Percentiles rank a stretch among this genome's conserved stretches.
Conservation (phyloP, 345 rosid genomes). For the Brassica cretica region DNA sequence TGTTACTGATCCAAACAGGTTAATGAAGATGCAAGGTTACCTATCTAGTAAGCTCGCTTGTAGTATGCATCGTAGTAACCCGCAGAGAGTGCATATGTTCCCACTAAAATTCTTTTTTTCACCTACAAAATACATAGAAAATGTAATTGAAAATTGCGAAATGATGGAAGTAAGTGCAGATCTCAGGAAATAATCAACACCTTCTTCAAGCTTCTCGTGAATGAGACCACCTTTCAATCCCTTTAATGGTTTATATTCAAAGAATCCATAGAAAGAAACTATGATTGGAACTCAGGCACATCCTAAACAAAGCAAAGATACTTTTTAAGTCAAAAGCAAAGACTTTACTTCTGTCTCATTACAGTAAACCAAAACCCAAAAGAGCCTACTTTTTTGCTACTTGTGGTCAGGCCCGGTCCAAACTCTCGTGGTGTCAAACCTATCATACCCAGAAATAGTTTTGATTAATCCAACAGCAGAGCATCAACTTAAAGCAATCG, state of each 20-base stretch:
- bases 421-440: constrained; percentile 67
- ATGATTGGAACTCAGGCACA: constrained; percentile 67
- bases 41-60: constrained; percentile 84
- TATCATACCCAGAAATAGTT: constrained; percentile 76
- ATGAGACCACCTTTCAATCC: constrained; percentile 80
- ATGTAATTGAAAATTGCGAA: too few relatives aligned
- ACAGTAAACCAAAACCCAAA: constrained; percentile 4
- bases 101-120: constrained; percentile 80
- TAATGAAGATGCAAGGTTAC: constrained; percentile 18
- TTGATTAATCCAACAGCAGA: too few relatives aligned
- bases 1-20: neutral
- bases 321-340: neutral
- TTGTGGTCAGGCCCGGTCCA: constrained; percentile 45
- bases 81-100: constrained; percentile 38
- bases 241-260: constrained; percentile 66
- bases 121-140: too few relatives aligned
- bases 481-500: too few relatives aligned
- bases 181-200: constrained; percentile 69
- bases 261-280: constrained; percentile 45
- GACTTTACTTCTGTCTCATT: neutral
- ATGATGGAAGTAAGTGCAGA: too few relatives aligned
- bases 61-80: constrained; percentile 94
- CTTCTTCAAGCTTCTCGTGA: constrained; percentile 71
- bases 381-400: constrained; percentile 63
- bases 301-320: constrained; percentile 43